Conservation (phyloP, 2,329 filamentous ascomycete genomes). For the Stachybotrys chartarum region DNA sequence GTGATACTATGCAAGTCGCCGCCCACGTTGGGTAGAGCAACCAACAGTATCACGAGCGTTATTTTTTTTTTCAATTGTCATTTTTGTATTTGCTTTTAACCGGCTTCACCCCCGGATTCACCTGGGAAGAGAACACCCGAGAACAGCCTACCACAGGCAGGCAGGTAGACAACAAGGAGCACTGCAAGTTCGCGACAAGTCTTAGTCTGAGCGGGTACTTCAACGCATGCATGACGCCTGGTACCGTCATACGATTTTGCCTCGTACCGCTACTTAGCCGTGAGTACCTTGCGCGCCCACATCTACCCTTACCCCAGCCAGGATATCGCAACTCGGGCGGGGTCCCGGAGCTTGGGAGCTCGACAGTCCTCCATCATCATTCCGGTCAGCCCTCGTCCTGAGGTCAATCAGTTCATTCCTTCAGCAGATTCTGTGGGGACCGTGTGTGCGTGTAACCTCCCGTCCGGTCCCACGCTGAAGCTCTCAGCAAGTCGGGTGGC, state of each 20-base stretch:
- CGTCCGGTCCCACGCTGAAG: too few relatives aligned
- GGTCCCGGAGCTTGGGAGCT: too few relatives aligned
- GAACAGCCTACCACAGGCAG: background rate
- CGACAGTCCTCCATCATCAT: background rate
- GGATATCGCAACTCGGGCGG: too few relatives aligned
- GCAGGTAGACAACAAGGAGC: background rate
- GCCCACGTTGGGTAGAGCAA: too few relatives aligned
- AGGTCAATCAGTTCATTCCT: background rate
- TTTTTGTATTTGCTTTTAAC: too few relatives aligned
- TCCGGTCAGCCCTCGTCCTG: background rate
- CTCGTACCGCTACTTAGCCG: constrained; percentile 21
- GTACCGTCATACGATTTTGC: constrained; percentile 28
- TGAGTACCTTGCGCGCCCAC: background rate
- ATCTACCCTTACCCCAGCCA: background rate
- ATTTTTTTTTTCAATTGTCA: too few relatives aligned
- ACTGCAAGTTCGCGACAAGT: background rate
- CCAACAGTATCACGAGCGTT: too few relatives aligned
- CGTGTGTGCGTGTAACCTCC: background rate
- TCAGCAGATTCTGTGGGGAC: background rate
- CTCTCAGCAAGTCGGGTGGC: too few relatives aligned
- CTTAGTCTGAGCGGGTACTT: constrained; percentile 20
- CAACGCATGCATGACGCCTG: constrained; percentile 22
- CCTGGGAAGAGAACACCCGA: too few relatives aligned
- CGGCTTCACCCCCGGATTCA: too few relatives aligned
- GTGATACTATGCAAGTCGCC: too few relatives aligned